phyloP scores from a whole-genome alignment of 768 basidiomycete species.

The Galerina sulciceps region DNA sequence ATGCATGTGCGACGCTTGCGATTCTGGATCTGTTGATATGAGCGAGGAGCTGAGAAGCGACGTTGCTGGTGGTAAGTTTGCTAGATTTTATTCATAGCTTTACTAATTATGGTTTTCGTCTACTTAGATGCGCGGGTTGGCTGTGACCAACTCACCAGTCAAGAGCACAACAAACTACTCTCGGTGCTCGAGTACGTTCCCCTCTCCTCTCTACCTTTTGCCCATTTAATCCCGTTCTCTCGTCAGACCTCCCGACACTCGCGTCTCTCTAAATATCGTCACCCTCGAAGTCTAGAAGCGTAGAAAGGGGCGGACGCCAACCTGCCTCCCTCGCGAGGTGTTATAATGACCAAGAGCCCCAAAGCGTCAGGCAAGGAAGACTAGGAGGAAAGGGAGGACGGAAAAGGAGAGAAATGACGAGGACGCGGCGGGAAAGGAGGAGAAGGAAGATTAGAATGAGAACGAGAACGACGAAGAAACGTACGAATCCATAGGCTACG shows the following conservation, averaged over 20 bases:
- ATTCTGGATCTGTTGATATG: slow-evolving; percentile 64
- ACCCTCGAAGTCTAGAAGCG: slow-evolving; percentile 44
- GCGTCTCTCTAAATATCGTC: slow-evolving; percentile 49
- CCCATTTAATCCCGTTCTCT: neutral
- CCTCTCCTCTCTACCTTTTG: neutral
- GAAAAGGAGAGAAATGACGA: too few species aligned
- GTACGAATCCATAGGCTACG: slow-evolving; percentile 71
- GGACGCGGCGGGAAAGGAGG: slow-evolving; percentile 36
- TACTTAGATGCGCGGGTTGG: slow-evolving; percentile 74
- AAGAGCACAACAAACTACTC: too few species aligned
- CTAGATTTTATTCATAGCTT: neutral
- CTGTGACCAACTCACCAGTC: too few species aligned
- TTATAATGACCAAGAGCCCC: slow-evolving; percentile 34
- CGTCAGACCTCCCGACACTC: slow-evolving; percentile 59
- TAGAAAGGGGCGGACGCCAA: slow-evolving; percentile 12
- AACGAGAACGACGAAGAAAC: slow-evolving; percentile 44
- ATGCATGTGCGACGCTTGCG: too few species aligned
- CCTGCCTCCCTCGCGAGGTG: slow-evolving; percentile 30
- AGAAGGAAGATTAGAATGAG: slow-evolving; percentile 12
- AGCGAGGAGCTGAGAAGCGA: slow-evolving; percentile 47
- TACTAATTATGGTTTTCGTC: neutral
- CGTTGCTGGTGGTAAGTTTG: slow-evolving; percentile 59
- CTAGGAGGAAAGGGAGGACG: slow-evolving; percentile 21
- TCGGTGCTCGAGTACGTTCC: too few species aligned
- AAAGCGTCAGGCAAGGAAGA: slow-evolving; percentile 17